phyloP scores from a whole-genome alignment of 176 grass and related monocot species.

The Oryza rufipogon region DNA sequence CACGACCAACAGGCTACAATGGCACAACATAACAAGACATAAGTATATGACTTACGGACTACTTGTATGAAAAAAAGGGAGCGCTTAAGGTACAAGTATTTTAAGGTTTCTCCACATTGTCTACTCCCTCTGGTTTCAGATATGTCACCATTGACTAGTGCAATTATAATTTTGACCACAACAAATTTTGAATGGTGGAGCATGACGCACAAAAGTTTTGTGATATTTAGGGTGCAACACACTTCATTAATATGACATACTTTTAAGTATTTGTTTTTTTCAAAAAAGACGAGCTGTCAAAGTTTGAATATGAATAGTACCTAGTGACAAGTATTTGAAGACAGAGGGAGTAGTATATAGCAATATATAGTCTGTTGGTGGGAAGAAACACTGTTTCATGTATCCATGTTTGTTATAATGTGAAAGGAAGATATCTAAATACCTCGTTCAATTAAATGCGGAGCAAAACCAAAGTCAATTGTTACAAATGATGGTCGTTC shows the following conservation, averaged over 20 bases:
- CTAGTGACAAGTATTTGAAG: no score
- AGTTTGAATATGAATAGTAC: no score
- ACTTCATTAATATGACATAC: no score
- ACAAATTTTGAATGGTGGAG: no score
- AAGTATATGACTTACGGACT: constrained; percentile 21
- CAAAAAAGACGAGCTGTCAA: no score
- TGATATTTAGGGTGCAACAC: no score
- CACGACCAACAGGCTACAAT: constrained; percentile 75
- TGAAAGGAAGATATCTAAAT: constrained; percentile 25
- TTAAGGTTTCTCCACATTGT: not conserved
- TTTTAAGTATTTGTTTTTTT: no score
- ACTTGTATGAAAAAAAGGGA: not conserved
- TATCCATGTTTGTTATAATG: constrained; percentile 7
- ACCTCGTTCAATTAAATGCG: constrained; percentile 18
- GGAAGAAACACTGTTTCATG: constrained; percentile 11
- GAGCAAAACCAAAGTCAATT: constrained; percentile 25
- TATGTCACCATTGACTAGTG: no score
- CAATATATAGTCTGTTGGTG: not conserved
- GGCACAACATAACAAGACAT: constrained; percentile 38
- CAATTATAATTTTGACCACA: no score
- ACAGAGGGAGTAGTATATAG: not conserved
- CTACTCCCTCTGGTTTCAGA: not conserved
- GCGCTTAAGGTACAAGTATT: constrained; percentile 20
- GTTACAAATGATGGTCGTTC: constrained; percentile 2
- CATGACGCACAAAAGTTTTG: no score